These are phyloP conservation scores for Crepidotus variabilis DNA, from an alignment of 768 basidiomycete genomes.

Conservation along the genomic window DNA sequence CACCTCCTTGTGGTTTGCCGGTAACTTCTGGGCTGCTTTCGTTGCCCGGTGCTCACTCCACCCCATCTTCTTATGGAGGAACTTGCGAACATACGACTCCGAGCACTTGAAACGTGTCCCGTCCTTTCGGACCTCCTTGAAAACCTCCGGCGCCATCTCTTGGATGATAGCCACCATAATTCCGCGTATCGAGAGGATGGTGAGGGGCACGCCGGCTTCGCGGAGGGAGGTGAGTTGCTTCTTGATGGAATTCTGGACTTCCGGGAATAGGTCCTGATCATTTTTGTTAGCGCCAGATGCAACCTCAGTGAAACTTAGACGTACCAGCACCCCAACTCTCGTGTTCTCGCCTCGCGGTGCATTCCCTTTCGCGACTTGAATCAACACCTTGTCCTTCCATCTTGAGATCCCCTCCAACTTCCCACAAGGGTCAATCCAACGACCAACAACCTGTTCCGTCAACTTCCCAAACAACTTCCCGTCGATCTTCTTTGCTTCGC, in stretches of 20 bases:
- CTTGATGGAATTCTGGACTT: conserved; percentile 3
- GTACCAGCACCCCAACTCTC: conserved; percentile 1
- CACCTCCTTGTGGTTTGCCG: conserved; percentile 21
- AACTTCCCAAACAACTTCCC: not conserved
- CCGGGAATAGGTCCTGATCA: no score
- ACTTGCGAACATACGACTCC: conserved; percentile 14
- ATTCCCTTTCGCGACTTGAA: conserved; percentile 3
- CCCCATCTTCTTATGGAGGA: conserved; percentile 11
- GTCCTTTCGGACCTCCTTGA: conserved; percentile 19
- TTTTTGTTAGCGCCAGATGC: no score
- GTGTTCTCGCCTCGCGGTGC: conserved; percentile 4
- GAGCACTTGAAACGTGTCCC: conserved; percentile 25
- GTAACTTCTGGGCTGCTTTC: conserved; percentile 31
- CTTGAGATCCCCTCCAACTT: conserved; percentile 2
- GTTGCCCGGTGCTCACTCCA: conserved; percentile 25
- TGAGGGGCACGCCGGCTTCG: conserved; percentile 17
- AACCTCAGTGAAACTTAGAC: no score
- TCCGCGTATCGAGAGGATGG: conserved; percentile 20
- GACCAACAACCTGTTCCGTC: conserved; percentile 4
- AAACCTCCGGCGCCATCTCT: conserved; percentile 20
- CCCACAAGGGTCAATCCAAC: conserved; percentile 8
- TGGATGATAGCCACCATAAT: conserved; percentile 26
- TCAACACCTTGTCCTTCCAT: not conserved
- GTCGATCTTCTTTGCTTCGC: conserved; percentile 4
- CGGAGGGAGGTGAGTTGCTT: conserved; percentile 11